Percentiles rank a stretch among this genome's conserved stretches.
These are phyloP conservation scores for Eimeria praecox DNA, from an alignment of 169 alveolate genomes.

Conservation along the genomic window DNA sequence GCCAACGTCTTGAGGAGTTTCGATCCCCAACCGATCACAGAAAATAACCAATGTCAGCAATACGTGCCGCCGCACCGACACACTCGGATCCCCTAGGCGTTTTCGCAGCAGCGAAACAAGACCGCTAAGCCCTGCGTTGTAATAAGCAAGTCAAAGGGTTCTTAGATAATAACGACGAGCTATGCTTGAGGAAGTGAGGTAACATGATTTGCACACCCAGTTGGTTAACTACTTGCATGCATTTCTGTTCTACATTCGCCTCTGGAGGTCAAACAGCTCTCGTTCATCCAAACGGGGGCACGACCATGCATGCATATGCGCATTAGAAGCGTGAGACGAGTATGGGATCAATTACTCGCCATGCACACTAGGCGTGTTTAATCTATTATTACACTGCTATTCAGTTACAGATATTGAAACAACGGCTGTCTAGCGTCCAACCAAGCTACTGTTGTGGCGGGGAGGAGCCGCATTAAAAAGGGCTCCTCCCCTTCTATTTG, in stretches of 20 bases:
- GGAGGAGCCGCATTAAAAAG: background rate
- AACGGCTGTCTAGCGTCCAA: background rate
- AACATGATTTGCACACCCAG: background rate
- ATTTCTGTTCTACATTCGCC: background rate
- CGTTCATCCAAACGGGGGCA: background rate
- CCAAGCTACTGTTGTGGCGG: background rate
- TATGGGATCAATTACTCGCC: background rate
- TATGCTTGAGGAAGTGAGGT: background rate
- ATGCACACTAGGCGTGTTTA: background rate
- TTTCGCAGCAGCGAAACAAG: constrained; percentile 42
- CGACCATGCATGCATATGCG: background rate
- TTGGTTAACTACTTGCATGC: background rate
- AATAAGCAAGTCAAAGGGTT: background rate
- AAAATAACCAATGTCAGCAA: constrained; percentile 39
- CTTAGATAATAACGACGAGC: background rate
- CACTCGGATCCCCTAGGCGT: constrained; percentile 50
- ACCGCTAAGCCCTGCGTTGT: constrained; percentile 42
- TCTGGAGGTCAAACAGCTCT: background rate
- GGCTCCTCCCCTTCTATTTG: background rate
- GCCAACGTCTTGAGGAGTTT: background rate
- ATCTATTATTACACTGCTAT: background rate
- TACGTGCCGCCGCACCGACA: constrained; percentile 58
- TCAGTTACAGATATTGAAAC: background rate
- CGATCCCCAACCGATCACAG: constrained; percentile 19
- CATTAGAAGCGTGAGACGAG: background rate